A percentile compares a stretch with the other conserved stretches of the same genome.
Evolutionary conservation across 2,329 filamentous ascomycete genomes (phyloP).

Genomic region (Penicillium paneum): DNA sequence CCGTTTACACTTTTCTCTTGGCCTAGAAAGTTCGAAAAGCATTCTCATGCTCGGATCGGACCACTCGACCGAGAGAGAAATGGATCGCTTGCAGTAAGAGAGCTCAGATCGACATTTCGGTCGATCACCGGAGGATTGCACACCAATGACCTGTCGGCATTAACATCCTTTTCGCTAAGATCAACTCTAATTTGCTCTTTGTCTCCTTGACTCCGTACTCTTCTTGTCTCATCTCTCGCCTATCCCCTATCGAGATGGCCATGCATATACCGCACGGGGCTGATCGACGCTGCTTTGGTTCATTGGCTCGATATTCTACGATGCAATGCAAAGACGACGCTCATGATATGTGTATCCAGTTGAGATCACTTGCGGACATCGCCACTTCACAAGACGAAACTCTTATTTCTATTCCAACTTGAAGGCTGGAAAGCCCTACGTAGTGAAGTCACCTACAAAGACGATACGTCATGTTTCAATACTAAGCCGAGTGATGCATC

Average conservation of each 20-base stretch:
- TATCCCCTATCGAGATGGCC: not conserved
- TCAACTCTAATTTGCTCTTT: constrained; percentile 20
- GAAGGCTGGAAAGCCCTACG: no score
- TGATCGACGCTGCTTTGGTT: constrained; percentile 1
- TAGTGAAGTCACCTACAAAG: not conserved
- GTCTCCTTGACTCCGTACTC: not conserved
- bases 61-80: constrained; percentile 5
- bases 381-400: not conserved
- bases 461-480: constrained; percentile 5
- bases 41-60: constrained; percentile 15
- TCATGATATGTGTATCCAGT: not conserved
- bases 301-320: constrained; percentile 33
- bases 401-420: not conserved
- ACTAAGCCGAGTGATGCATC: not conserved
- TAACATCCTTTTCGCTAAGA: constrained; percentile 23
- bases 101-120: constrained; percentile 31
- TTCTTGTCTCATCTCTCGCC: not conserved
- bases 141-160: constrained; percentile 29
- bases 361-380: not conserved
- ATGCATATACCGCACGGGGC: not conserved
- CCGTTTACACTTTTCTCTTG: not conserved
- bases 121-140: constrained; percentile 33
- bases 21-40: not conserved
- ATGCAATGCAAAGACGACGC: not conserved
- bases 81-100: constrained; percentile 5